Evolutionary conservation across 768 basidiomycete species (phyloP).

Genomic region (Clitopilus hobsonii): DNA sequence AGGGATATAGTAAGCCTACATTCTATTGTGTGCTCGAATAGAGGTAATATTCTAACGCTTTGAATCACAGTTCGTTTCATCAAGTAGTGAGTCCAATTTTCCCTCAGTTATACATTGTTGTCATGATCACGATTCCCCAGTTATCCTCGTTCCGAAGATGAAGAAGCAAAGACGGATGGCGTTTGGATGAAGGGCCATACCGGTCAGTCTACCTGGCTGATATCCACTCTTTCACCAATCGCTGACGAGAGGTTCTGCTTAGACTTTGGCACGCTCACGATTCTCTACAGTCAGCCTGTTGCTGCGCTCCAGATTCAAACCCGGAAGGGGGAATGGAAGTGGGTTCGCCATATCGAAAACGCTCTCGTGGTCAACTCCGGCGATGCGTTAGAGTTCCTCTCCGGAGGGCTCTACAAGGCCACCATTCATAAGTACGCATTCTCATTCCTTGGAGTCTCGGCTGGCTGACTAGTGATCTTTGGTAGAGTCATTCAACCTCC

Average conservation of each 20-base stretch:
- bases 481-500: slow-evolving; percentile 42
- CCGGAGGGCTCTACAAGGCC: slow-evolving; percentile 38
- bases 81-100: slow-evolving; percentile 35
- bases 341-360: slow-evolving; percentile 43
- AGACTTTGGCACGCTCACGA: slow-evolving; percentile 41
- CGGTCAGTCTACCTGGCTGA: slow-evolving; percentile 18
- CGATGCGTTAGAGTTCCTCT: slow-evolving; percentile 42
- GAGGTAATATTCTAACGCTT: not conserved
- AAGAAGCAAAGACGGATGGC: slow-evolving; percentile 36
- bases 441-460: not conserved
- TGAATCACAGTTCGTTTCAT: slow-evolving; percentile 26
- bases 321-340: slow-evolving; percentile 38
- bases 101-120: not conserved
- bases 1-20: slow-evolving; percentile 27
- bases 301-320: slow-evolving; percentile 40
- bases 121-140: slow-evolving; percentile 15
- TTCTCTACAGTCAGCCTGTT: slow-evolving; percentile 47
- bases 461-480: too few relatives aligned
- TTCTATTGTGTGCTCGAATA: not conserved
- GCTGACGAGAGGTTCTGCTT: slow-evolving; percentile 24
- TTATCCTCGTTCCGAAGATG: slow-evolving; percentile 36
- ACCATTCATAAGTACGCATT: slow-evolving; percentile 32
- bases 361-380: slow-evolving; percentile 42
- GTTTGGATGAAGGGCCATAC: slow-evolving; percentile 51
- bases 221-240: slow-evolving; percentile 23